Conservation (phyloP, 2,329 filamentous ascomycete genomes). For the Pseudogymnoascus sp. region DNA sequence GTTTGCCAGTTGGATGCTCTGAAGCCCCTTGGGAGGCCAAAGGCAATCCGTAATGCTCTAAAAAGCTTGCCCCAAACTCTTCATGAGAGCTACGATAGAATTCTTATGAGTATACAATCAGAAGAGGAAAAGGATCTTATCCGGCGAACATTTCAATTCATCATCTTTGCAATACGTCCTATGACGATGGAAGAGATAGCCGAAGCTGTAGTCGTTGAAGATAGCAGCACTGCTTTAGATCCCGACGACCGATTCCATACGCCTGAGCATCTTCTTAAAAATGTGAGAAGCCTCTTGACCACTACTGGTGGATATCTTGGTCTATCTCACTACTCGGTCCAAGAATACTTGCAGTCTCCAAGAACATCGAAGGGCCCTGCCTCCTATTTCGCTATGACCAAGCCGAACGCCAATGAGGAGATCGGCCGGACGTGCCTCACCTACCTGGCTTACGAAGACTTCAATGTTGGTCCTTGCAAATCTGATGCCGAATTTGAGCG, state of each 20-base stretch:
- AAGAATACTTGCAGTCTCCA: neutral
- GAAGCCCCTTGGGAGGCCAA: constrained; percentile 22
- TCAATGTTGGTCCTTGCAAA: neutral
- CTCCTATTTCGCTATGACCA: neutral
- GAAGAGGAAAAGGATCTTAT: constrained; percentile 18
- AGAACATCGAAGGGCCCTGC: neutral
- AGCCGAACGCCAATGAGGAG: neutral
- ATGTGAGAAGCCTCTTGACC: constrained; percentile 21
- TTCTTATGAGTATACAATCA: constrained; percentile 13
- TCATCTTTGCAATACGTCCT: constrained; percentile 1
- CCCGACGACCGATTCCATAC: neutral
- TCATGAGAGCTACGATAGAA: constrained; percentile 22
- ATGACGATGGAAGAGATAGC: constrained; percentile 11
- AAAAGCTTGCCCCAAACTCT: constrained; percentile 22
- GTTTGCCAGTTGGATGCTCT: constrained; percentile 27
- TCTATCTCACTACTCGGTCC: constrained; percentile 28
- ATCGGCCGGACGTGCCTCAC: neutral
- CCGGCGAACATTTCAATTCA: constrained; percentile 15
- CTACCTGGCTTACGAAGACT: neutral
- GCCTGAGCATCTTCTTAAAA: neutral
- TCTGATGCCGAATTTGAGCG: neutral
- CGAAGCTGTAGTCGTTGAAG: constrained; percentile 18
- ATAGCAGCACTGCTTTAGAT: constrained; percentile 13
- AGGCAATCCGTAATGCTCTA: constrained; percentile 20
- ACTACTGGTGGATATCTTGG: constrained; percentile 11